Evolutionary conservation across 2,329 filamentous ascomycete genomes (phyloP).

Genomic region (Cryphonectria carpinicola): DNA sequence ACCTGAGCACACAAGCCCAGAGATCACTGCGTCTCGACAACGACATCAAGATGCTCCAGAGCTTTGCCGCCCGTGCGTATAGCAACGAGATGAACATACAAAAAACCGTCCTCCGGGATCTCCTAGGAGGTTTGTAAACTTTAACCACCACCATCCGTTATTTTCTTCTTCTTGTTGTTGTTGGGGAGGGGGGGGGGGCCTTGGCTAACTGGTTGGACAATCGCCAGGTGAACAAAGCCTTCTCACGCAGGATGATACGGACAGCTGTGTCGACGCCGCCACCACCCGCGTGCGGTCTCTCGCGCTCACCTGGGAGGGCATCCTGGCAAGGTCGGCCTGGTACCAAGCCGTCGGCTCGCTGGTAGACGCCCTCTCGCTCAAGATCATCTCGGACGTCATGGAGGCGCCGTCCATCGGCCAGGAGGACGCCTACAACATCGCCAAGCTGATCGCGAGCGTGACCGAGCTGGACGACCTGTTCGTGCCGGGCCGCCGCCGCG

Average conservation of each 20-base stretch:
- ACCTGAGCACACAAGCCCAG: constrained; percentile 54
- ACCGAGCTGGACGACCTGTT: constrained; percentile 65
- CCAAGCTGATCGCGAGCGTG: constrained; percentile 60
- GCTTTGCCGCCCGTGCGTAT: constrained; percentile 66
- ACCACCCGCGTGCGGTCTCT: constrained; percentile 56
- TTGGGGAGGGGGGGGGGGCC: no score
- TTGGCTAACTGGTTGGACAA: constrained; percentile 37
- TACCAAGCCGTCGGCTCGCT: constrained; percentile 65
- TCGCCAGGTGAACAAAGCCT: constrained; percentile 54
- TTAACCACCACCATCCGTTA: not conserved
- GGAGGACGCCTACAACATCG: constrained; percentile 66
- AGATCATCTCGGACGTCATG: constrained; percentile 64
- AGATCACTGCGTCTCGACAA: constrained; percentile 62
- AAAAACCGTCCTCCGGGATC: constrained; percentile 63
- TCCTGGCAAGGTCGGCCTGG: constrained; percentile 65
- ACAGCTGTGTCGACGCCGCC: constrained; percentile 57
- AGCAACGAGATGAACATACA: constrained; percentile 63
- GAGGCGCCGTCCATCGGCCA: constrained; percentile 65
- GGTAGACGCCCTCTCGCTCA: constrained; percentile 61
- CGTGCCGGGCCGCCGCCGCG: constrained; percentile 45
- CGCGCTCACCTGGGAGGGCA: constrained; percentile 59
- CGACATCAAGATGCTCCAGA: constrained; percentile 62
- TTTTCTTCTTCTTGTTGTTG: no score
- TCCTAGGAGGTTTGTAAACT: constrained; percentile 53
- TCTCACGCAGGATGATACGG: constrained; percentile 59